Conservation (phyloP, 164 flowering plant genomes). For the Umbilicus rupestris region DNA sequence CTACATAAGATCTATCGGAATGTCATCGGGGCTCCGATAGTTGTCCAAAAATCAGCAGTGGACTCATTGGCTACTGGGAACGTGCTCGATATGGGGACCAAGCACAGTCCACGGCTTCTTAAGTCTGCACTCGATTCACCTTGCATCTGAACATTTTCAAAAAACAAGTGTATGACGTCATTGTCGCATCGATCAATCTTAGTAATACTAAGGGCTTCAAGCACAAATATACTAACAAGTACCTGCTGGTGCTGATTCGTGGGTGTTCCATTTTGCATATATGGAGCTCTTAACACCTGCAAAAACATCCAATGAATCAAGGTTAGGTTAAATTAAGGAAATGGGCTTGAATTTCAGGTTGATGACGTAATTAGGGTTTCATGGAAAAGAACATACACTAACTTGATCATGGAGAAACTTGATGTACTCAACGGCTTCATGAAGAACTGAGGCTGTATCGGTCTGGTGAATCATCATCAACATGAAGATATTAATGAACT, state of each 20-base stretch:
- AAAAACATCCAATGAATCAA: too few species aligned
- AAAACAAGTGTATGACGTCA: not conserved
- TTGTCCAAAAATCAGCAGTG: conserved; percentile 60
- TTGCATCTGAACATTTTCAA: conserved; percentile 12
- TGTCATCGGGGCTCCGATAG: conserved; percentile 33
- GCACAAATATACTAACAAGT: not conserved
- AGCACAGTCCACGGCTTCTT: conserved; percentile 51
- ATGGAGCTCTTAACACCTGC: conserved; percentile 53
- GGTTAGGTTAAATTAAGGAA: conserved; percentile 9
- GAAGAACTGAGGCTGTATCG: conserved; percentile 77
- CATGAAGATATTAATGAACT: not conserved
- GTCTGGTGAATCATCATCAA: conserved; percentile 29
- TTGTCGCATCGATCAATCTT: not conserved
- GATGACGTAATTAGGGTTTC: not conserved
- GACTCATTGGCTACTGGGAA: conserved; percentile 48
- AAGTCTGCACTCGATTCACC: conserved; percentile 31
- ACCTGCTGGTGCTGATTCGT: conserved; percentile 39
- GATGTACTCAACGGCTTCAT: conserved; percentile 70
- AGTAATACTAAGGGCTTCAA: not conserved
- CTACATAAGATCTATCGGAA: conserved; percentile 26
- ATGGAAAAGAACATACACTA: conserved; percentile 31
- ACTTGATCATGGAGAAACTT: conserved; percentile 79
- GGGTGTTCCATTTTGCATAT: conserved; percentile 42
- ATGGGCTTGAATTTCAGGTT: not conserved
- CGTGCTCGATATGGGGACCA: conserved; percentile 60